Evolutionary conservation across 2,329 filamentous ascomycete species (phyloP).

Genomic region (Stagonosporopsis rhizophila): DNA sequence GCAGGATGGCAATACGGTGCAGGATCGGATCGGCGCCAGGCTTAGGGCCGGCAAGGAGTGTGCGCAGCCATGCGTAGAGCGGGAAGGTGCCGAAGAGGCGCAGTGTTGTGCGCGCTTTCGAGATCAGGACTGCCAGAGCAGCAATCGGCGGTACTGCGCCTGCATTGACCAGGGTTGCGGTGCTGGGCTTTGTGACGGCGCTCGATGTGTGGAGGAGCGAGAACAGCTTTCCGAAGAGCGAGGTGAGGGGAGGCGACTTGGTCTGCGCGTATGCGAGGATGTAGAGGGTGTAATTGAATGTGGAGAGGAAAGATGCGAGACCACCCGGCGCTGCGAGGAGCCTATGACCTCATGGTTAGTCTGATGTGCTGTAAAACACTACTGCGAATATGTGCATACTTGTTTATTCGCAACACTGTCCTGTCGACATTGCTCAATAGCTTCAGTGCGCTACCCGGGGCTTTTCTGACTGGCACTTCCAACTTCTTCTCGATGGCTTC

Average conservation of each 20-base stretch:
- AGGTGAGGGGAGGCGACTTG: slow-evolving; percentile 44
- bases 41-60: slow-evolving; percentile 51
- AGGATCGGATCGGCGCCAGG: slow-evolving; percentile 51
- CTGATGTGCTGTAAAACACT: slow-evolving; percentile 10
- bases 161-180: slow-evolving; percentile 34
- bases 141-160: slow-evolving; percentile 43
- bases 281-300: slow-evolving; percentile 57
- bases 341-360: slow-evolving; percentile 32
- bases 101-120: slow-evolving; percentile 53
- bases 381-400: slow-evolving; percentile 36
- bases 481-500: slow-evolving; percentile 18
- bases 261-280: slow-evolving; percentile 54
- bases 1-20: slow-evolving; percentile 51
- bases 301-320: slow-evolving; percentile 54
- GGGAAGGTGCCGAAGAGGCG: slow-evolving; percentile 54
- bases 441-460: slow-evolving; percentile 32
- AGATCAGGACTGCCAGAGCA: slow-evolving; percentile 50
- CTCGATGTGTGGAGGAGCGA: slow-evolving; percentile 43
- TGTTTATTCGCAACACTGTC: slow-evolving; percentile 54
- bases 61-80: slow-evolving; percentile 55
- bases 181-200: slow-evolving; percentile 31
- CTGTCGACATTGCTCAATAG: slow-evolving; percentile 48
- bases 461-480: slow-evolving; percentile 27
- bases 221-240: slow-evolving; percentile 40
- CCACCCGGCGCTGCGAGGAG: slow-evolving; percentile 54